Conservation (phyloP, 75 land plant genomes). For the Picea sitchensis region DNA sequence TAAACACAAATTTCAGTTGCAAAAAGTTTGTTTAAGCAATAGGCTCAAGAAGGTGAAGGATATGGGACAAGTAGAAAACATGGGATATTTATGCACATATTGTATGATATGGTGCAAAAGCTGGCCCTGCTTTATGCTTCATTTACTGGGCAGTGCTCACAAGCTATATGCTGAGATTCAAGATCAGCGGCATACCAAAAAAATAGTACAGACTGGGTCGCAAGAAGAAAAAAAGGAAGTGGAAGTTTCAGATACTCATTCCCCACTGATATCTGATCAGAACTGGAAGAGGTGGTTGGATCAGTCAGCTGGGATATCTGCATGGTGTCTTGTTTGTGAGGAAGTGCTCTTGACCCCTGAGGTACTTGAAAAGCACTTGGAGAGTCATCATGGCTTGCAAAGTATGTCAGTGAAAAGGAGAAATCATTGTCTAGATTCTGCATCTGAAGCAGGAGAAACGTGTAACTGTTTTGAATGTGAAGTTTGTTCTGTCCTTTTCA, state of each 20-base stretch:
- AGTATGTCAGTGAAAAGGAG: neutral
- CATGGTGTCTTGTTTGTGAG: conserved; percentile 7
- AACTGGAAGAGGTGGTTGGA: conserved; percentile 2
- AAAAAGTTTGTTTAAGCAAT: neutral
- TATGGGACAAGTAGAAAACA: neutral
- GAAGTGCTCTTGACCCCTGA: neutral
- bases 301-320: neutral
- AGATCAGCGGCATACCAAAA: neutral
- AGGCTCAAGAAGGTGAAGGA: neutral
- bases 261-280: neutral
- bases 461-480: neutral
- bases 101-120: conserved; percentile 10
- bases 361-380: conserved; percentile 4
- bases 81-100: neutral
- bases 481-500: neutral
- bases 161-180: neutral
- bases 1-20: conserved; percentile 1
- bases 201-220: neutral
- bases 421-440: neutral
- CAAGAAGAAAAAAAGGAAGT: neutral
- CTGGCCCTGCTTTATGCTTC: conserved; percentile 10
- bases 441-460: neutral
- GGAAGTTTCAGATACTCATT: neutral
- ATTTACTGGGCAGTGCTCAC: conserved; percentile 3
- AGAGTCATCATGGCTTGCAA: neutral